A percentile compares a stretch with the other conserved stretches of the same genome.
Evolutionary conservation across 768 basidiomycete genomes (phyloP).

Genomic region (Royoungia palumana): DNA sequence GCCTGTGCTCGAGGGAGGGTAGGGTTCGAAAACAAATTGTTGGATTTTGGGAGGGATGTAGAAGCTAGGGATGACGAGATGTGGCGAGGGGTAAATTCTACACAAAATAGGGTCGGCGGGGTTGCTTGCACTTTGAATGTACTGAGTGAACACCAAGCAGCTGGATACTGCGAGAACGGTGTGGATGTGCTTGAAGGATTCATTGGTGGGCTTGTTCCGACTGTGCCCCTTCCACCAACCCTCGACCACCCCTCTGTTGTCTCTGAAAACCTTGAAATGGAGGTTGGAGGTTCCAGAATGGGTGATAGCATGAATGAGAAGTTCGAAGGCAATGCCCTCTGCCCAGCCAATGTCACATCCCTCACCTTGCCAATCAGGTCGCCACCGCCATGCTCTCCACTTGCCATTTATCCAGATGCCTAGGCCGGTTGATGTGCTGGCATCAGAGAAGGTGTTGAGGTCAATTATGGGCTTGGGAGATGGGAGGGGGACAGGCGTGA

Average conservation of each 20-base stretch:
- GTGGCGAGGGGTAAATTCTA: background rate
- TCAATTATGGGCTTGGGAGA: slow-evolving; percentile 11
- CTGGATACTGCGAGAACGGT: slow-evolving; percentile 2
- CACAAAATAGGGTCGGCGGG: slow-evolving; percentile 5
- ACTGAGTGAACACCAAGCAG: background rate
- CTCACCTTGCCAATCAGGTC: background rate
- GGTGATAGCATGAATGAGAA: slow-evolving; percentile 30
- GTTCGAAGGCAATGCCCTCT: slow-evolving; percentile 42
- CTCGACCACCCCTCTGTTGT: slow-evolving; percentile 38
- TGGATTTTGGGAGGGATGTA: background rate
- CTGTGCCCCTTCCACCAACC: slow-evolving; percentile 34
- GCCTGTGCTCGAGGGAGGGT: too few species aligned
- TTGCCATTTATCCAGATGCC: slow-evolving; percentile 7
- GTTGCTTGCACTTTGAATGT: slow-evolving; percentile 16
- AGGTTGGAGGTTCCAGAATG: background rate
- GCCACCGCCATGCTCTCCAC: slow-evolving; percentile 33
- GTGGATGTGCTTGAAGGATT: slow-evolving; percentile 28
- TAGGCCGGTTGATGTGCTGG: slow-evolving; percentile 7
- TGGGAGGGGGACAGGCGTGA: background rate
- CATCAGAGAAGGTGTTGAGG: slow-evolving; percentile 13
- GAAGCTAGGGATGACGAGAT: slow-evolving; percentile 1
- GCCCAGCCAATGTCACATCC: slow-evolving; percentile 45
- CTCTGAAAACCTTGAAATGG: slow-evolving; percentile 7
- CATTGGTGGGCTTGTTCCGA: slow-evolving; percentile 26
- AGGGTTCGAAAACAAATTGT: too few species aligned